Percentiles rank a stretch among this genome's conserved stretches.
phyloP scores from a whole-genome alignment of 2,329 filamentous ascomycete species.

The Magnaporthiopsis incrustans region DNA sequence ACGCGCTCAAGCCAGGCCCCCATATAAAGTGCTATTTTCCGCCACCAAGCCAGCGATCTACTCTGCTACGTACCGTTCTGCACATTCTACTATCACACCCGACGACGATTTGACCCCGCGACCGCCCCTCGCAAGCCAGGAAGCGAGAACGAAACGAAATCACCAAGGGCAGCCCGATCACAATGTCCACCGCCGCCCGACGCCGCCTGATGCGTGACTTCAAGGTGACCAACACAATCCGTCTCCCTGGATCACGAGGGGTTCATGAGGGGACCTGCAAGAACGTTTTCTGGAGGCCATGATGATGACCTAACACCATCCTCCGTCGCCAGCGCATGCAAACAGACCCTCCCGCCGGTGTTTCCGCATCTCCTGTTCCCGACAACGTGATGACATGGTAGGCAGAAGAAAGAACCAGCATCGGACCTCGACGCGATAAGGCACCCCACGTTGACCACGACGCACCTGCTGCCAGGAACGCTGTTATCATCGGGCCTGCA shows the following conservation, averaged over 20 bases:
- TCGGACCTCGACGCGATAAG: constrained; percentile 4
- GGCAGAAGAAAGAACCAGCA: constrained; percentile 16
- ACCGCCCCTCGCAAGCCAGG: background rate
- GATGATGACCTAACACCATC: background rate
- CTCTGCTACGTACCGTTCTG: too few species aligned
- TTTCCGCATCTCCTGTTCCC: constrained; percentile 90
- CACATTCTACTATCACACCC: too few species aligned
- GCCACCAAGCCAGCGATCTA: too few species aligned
- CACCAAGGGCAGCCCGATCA: constrained; percentile 9
- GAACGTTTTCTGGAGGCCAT: background rate
- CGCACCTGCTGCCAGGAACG: constrained; percentile 59
- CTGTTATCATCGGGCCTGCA: constrained; percentile 92
- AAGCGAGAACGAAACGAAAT: background rate
- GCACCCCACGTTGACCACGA: background rate
- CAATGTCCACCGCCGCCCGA: constrained; percentile 81
- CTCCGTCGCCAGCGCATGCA: constrained; percentile 74
- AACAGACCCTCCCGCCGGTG: constrained; percentile 92
- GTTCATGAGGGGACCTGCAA: constrained; percentile 9
- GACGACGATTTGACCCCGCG: too few species aligned
- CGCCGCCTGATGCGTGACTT: constrained; percentile 98
- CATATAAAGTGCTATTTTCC: too few species aligned
- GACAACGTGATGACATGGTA: constrained; percentile 98
- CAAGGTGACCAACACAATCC: constrained; percentile 54
- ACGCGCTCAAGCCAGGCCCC: too few species aligned
- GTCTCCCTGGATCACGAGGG: constrained; percentile 6